phyloP scores from a whole-genome alignment of 495 filamentous ascomycete genomes.

The Neurospora tetraspora region DNA sequence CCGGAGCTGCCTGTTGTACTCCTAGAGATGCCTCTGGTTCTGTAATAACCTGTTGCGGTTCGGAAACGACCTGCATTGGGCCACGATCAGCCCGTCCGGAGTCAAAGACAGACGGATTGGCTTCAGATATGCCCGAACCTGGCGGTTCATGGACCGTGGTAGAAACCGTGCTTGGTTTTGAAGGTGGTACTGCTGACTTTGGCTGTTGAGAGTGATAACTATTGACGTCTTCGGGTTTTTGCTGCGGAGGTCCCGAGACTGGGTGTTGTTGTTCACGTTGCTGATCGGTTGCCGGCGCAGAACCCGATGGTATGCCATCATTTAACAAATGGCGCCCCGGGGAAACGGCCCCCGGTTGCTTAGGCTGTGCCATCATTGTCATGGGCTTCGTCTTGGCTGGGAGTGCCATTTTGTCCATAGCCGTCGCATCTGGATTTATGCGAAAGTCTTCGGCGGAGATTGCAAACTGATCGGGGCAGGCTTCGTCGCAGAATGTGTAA shows the following conservation, averaged over 20 bases:
- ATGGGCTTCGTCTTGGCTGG: neutral
- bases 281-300: neutral
- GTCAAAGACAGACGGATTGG: neutral
- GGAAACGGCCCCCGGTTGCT: neutral
- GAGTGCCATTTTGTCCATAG: neutral
- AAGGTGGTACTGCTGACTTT: neutral
- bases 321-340: neutral
- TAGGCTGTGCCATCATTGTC: neutral
- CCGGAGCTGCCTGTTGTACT: neutral
- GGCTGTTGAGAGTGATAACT: neutral
- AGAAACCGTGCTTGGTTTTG: neutral
- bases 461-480: conserved; percentile 21
- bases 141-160: neutral
- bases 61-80: neutral
- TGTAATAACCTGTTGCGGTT: neutral
- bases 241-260: neutral
- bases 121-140: neutral
- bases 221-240: neutral
- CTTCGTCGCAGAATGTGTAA: conserved; percentile 19
- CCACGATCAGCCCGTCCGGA: neutral
- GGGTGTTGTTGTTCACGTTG: neutral
- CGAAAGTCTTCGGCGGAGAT: conserved; percentile 20
- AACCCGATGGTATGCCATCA: neutral
- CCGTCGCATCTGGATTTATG: neutral
- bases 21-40: neutral